A percentile compares a stretch with the other conserved stretches of the same genome.
These are phyloP conservation scores for Ceratocystis cubensis DNA, from an alignment of 2,329 filamentous ascomycete species.

Conservation along the genomic window DNA sequence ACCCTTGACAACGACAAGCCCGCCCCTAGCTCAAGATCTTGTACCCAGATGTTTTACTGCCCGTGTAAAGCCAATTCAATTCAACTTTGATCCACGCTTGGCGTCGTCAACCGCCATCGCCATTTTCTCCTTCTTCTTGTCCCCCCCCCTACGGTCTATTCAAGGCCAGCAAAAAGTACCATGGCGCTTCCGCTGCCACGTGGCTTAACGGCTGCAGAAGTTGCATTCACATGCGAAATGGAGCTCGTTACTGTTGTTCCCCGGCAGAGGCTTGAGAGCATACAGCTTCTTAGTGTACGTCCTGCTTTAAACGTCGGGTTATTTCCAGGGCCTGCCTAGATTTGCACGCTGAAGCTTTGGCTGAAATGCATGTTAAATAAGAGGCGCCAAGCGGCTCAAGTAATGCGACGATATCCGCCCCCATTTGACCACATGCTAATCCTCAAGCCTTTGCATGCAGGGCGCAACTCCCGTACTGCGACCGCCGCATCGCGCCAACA, in stretches of 20 bases:
- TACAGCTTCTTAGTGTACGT: constrained; percentile 75
- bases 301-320: constrained; percentile 17
- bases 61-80: too few relatives aligned
- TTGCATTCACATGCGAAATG: constrained; percentile 94
- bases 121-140: not conserved
- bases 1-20: too few relatives aligned
- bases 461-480: constrained; percentile 63
- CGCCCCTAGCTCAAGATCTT: too few relatives aligned
- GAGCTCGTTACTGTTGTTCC: constrained; percentile 88
- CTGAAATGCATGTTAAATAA: not conserved
- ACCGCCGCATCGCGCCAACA: constrained; percentile 63
- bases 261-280: constrained; percentile 74
- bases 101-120: not conserved
- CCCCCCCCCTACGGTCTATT: too few relatives aligned
- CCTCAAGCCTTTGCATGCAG: constrained; percentile 34
- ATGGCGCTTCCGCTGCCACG: constrained; percentile 40
- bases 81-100: not conserved
- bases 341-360: too few relatives aligned
- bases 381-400: not conserved
- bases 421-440: too few relatives aligned
- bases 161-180: not conserved
- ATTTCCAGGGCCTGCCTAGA: too few relatives aligned
- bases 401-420: too few relatives aligned
- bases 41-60: too few relatives aligned
- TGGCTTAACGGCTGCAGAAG: constrained; percentile 68